Base-by-base conservation (phyloP, 2,329 filamentous ascomycete species). In the Alternaria angustiovoidea region DNA sequence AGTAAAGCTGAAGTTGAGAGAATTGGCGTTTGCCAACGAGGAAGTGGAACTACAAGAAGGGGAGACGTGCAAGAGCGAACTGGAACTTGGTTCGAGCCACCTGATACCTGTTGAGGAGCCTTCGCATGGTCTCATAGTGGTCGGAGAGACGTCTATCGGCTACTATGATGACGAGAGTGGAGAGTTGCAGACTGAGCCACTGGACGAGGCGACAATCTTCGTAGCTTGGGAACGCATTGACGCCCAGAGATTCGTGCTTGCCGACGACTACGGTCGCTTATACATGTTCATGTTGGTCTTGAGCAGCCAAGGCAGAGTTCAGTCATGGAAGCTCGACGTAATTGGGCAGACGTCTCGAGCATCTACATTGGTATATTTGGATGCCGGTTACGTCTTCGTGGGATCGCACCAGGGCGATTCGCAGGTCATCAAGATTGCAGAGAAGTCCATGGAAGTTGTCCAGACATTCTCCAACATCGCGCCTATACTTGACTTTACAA, bases 331-430 rank as follows among this genome's bases (percentile, higher is more conserved):
- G 54, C 83, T 97, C 20, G 85, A 87, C 51, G 81, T 85, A 22
- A 84, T 96, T 20, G 88, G 88, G 4, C 74, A 83, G 62, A 94
- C 91, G 0, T 92, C 93, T 14, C 87, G 92, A 66, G 92, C 94
- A 9, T 91, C 89, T 7, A 88, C 85, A 14, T 80, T 99, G 43
- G 89, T 96, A 0, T 95, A 96, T 73, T 83, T 97, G 64, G 89
- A 88, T 28, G 82, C 86, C 39, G 87, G 89, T 0, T 82, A 90
- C 47, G 83, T 97, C 12, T 98, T 96, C 75, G 84, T 99, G 41
- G 95, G 92, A 11, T 97, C 94, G 1, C 94, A 97, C 76, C 91
- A 95, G 70, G 94, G 94, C 36, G 92, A 99, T 76, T 96, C 93
- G 1, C 93, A 97, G 74, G 84, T 98, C 8, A 86, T 95, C 48